These are phyloP conservation scores for Penicillium sclerotiorum DNA, from an alignment of 2,329 filamentous ascomycete genomes.

Conservation along the genomic window DNA sequence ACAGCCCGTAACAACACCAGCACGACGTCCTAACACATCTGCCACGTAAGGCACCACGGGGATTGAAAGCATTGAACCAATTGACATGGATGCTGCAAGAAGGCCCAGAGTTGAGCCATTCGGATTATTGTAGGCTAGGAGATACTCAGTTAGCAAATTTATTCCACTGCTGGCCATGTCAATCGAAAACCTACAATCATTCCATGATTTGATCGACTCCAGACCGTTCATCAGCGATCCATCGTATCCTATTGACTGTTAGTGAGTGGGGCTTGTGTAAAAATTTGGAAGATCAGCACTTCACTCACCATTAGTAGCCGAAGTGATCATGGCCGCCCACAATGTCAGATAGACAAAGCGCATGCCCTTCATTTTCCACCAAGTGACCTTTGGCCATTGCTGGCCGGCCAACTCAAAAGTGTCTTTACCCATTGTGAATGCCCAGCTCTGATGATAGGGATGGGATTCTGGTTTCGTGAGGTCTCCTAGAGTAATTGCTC, in stretches of 20 bases:
- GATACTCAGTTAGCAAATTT: background rate
- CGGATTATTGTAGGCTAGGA: constrained; percentile 34
- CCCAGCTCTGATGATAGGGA: background rate
- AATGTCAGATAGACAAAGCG: constrained; percentile 24
- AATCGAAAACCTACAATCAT: constrained; percentile 35
- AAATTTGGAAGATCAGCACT: background rate
- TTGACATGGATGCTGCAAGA: constrained; percentile 51
- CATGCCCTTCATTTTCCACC: constrained; percentile 28
- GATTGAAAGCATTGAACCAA: constrained; percentile 53
- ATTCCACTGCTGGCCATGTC: background rate
- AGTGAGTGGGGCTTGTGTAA: background rate
- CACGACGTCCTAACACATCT: constrained; percentile 50
- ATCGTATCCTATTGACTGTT: constrained; percentile 39
- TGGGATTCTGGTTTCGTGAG: background rate
- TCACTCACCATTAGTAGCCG: constrained; percentile 21
- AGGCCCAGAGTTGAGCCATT: constrained; percentile 45
- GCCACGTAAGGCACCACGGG: constrained; percentile 52
- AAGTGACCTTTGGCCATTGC: constrained; percentile 23
- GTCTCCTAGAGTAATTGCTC: too few species aligned
- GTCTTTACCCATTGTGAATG: constrained; percentile 23
- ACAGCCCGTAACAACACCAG: constrained; percentile 51
- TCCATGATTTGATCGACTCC: constrained; percentile 50
- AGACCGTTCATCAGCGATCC: constrained; percentile 53
- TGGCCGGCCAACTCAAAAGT: constrained; percentile 22
- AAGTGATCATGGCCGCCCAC: constrained; percentile 27